Percentiles rank a stretch among this genome's conserved stretches.
Evolutionary conservation across 495 filamentous ascomycete genomes (phyloP).

Genomic region (Penicillium tannophilum): DNA sequence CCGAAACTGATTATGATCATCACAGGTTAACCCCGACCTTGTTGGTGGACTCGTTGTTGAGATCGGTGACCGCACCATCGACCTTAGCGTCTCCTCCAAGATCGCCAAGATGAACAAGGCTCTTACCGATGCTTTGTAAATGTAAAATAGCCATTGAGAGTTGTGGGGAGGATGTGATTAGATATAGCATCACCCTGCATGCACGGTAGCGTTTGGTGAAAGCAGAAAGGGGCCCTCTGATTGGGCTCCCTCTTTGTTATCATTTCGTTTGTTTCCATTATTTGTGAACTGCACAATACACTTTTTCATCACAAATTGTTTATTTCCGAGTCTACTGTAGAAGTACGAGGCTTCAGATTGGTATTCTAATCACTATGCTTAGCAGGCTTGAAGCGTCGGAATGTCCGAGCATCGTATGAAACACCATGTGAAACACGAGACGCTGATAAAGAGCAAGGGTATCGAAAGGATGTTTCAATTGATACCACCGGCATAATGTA

Average conservation of each 20-base stretch:
- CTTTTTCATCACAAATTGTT: conserved; percentile 8
- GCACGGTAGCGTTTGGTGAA: conserved; percentile 35
- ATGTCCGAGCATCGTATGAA: too few relatives aligned
- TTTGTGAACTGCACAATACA: conserved; percentile 27
- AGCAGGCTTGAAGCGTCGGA: too few relatives aligned
- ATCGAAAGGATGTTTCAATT: not conserved
- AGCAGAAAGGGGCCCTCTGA: conserved; percentile 11
- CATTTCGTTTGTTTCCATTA: conserved; percentile 35
- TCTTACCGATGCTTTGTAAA: conserved; percentile 93
- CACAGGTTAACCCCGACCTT: conserved; percentile 89
- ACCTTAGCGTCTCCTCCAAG: conserved; percentile 92
- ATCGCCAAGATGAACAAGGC: conserved; percentile 99
- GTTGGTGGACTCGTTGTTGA: conserved; percentile 93
- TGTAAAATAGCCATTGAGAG: conserved; percentile 35
- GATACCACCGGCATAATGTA: not conserved
- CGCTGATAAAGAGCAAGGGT: too few relatives aligned
- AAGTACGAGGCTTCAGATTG: not conserved
- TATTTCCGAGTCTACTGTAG: not conserved
- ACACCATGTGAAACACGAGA: too few relatives aligned
- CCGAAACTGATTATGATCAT: not conserved
- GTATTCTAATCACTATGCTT: not conserved
- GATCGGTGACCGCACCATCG: conserved; percentile 96
- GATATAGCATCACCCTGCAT: conserved; percentile 31
- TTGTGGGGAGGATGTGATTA: conserved; percentile 28
- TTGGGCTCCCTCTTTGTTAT: conserved; percentile 16